phyloP scores from a whole-genome alignment of 805 yeast species.

The Candida krabiensis region DNA sequence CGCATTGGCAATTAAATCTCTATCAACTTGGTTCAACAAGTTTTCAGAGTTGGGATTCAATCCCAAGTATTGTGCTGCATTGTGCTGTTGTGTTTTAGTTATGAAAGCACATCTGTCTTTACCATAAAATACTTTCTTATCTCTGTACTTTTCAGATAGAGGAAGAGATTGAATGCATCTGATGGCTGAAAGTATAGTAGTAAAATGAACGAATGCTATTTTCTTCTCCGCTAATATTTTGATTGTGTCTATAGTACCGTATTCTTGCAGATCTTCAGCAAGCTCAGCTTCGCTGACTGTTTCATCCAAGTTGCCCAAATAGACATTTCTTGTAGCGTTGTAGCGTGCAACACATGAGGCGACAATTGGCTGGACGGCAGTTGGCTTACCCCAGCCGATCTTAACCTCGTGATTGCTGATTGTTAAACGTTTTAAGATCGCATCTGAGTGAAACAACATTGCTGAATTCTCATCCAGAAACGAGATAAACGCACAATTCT shows the following conservation, averaged over 20 bases:
- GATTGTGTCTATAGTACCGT: slow-evolving; percentile 83
- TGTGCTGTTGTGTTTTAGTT: slow-evolving; percentile 93
- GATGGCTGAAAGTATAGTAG: slow-evolving; percentile 83
- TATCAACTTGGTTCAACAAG: slow-evolving; percentile 56
- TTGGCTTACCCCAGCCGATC: slow-evolving; percentile 91
- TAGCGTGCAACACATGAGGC: slow-evolving; percentile 75
- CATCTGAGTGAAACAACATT: slow-evolving; percentile 88
- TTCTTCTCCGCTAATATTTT: slow-evolving; percentile 79
- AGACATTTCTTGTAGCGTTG: slow-evolving; percentile 92
- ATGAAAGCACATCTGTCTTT: slow-evolving; percentile 94
- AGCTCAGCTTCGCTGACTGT: slow-evolving; percentile 67
- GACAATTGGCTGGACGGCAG: slow-evolving; percentile 73
- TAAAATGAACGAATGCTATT: slow-evolving; percentile 87
- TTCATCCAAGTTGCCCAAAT: slow-evolving; percentile 70
- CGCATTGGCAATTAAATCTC: slow-evolving; percentile 66
- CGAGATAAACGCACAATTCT: slow-evolving; percentile 86
- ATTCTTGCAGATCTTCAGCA: slow-evolving; percentile 62
- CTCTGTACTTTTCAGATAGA: slow-evolving; percentile 63
- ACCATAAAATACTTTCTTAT: slow-evolving; percentile 83
- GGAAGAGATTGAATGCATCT: slow-evolving; percentile 79
- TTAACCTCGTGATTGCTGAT: slow-evolving; percentile 80
- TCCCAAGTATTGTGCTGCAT: slow-evolving; percentile 93
- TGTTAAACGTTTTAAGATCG: slow-evolving; percentile 77
- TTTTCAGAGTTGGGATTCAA: slow-evolving; percentile 88
- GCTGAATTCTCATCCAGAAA: slow-evolving; percentile 90